Evolutionary conservation across 1,284 basidiomycete genomes (phyloP).

Genomic region (Microbotryum silenes-acaulis): DNA sequence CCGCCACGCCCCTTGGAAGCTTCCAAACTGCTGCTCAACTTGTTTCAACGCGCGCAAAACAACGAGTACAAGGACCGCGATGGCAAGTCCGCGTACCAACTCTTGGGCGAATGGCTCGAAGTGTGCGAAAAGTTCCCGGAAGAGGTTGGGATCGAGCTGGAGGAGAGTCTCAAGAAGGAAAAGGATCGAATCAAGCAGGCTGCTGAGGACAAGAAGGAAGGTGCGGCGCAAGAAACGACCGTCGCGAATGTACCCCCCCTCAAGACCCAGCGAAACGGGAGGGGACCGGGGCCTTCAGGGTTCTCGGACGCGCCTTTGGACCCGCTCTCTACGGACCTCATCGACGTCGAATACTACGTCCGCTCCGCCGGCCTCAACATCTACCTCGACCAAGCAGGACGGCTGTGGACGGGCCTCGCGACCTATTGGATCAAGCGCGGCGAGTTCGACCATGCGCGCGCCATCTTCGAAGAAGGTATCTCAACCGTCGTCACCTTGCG

Average conservation of each 20-base stretch:
- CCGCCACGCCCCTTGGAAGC: conserved; percentile 82
- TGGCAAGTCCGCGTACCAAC: conserved; percentile 90
- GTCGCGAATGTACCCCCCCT: conserved; percentile 45
- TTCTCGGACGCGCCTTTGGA: conserved; percentile 10
- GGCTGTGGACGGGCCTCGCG: conserved; percentile 90
- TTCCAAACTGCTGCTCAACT: conserved; percentile 74
- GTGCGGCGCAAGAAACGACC: background rate
- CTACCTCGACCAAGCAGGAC: conserved; percentile 93
- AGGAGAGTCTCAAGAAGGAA: conserved; percentile 45
- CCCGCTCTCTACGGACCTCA: conserved; percentile 57
- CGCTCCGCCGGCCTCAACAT: conserved; percentile 73
- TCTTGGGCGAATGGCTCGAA: conserved; percentile 87
- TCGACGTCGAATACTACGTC: conserved; percentile 82
- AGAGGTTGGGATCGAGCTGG: conserved; percentile 81
- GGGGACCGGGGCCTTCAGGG: background rate
- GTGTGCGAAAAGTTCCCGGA: conserved; percentile 86
- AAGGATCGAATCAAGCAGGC: conserved; percentile 21
- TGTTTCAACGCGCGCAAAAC: conserved; percentile 66
- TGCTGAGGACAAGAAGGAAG: conserved; percentile 28
- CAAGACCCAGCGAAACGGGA: conserved; percentile 35
- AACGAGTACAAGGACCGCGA: conserved; percentile 83
- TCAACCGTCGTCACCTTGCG: conserved; percentile 80
- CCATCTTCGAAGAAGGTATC: conserved; percentile 81
- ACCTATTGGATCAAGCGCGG: conserved; percentile 98
- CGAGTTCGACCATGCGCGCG: conserved; percentile 75